Evolutionary conservation across 2,329 filamentous ascomycete genomes (phyloP).

Genomic region (Neodidymelliopsis sp.): DNA sequence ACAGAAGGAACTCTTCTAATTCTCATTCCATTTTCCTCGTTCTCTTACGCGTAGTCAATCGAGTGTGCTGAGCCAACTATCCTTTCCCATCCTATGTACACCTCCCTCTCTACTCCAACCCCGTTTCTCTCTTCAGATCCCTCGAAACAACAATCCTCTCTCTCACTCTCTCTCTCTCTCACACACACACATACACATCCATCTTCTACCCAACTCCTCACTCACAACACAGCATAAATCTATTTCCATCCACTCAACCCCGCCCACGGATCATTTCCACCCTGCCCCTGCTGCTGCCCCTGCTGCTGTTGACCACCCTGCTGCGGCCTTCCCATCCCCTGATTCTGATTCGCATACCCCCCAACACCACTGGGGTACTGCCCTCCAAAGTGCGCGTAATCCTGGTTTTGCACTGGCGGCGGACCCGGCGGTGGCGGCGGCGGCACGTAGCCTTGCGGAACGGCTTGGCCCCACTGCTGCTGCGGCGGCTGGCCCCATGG

Average conservation of each 20-base stretch:
- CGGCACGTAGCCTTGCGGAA: conserved; percentile 71
- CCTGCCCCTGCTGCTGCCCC: conserved; percentile 46
- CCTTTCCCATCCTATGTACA: no score
- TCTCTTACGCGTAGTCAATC: no score
- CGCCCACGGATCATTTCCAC: conserved; percentile 70
- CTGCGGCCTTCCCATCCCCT: neutral
- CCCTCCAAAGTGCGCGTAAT: conserved; percentile 61
- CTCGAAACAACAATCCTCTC: no score
- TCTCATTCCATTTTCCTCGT: no score
- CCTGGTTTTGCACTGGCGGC: conserved; percentile 56
- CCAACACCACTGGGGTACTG: conserved; percentile 58
- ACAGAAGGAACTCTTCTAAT: no score
- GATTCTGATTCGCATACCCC: conserved; percentile 46
- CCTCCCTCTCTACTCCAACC: no score
- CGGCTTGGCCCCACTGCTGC: conserved; percentile 52
- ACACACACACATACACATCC: no score
- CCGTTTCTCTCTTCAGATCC: no score
- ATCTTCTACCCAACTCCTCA: no score
- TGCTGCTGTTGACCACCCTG: conserved; percentile 47
- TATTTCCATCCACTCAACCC: conserved; percentile 75
- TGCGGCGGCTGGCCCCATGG: conserved; percentile 59
- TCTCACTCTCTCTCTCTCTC: no score
- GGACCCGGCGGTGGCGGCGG: conserved; percentile 72
- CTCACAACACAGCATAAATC: no score
- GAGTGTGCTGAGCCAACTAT: no score